Evolutionary conservation across 306 rosid species (phyloP).

Genomic region (Pueraria montana): DNA sequence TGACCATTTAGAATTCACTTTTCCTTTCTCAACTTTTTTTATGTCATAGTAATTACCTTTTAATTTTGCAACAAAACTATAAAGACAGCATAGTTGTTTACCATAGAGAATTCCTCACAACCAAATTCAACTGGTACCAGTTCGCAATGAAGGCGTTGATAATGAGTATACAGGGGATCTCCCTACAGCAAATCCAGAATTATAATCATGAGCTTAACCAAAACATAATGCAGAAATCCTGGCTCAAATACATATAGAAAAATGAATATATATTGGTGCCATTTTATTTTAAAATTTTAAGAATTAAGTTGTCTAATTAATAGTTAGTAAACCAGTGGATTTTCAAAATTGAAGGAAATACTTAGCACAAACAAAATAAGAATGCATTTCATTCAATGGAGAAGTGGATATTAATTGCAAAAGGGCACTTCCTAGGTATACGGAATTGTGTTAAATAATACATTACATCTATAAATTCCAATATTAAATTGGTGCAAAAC

Average conservation of each 20-base stretch:
- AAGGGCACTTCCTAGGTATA: constrained; percentile 22
- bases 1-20: constrained; percentile 9
- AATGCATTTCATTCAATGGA: constrained; percentile 23
- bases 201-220: constrained; percentile 14
- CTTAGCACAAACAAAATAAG: constrained; percentile 5
- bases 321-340: constrained; percentile 22
- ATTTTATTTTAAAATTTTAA: constrained; percentile 31
- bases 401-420: background rate
- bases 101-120: constrained; percentile 82
- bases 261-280: background rate
- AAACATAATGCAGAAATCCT: constrained; percentile 15
- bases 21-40: background rate
- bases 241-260: background rate
- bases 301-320: constrained; percentile 32
- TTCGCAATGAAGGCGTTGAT: constrained; percentile 81
- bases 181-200: constrained; percentile 60
- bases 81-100: constrained; percentile 47
- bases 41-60: background rate
- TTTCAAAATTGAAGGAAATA: constrained; percentile 38
- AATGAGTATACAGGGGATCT: constrained; percentile 81
- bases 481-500: constrained; percentile 18
- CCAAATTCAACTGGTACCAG: constrained; percentile 69
- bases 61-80: constrained; percentile 28
- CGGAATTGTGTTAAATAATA: constrained; percentile 33
- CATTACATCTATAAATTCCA: background rate